phyloP scores from a whole-genome alignment of 768 basidiomycete species.

The Kwoniella dejecticola region DNA sequence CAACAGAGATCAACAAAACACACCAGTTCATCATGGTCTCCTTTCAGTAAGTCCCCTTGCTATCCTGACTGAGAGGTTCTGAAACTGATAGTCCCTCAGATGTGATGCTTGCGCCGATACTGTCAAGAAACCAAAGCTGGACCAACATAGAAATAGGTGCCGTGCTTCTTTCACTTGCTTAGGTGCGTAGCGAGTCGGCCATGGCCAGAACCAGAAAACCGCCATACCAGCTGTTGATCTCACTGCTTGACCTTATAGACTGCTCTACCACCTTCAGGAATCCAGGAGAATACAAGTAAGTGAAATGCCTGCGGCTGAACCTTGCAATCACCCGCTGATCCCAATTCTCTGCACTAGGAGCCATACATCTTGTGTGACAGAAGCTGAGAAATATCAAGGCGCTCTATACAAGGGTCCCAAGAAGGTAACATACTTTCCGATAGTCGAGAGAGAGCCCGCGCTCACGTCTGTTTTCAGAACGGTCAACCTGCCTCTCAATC shows the following conservation, averaged over 20 bases:
- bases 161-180: slow-evolving; percentile 53
- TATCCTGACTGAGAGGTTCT: neutral
- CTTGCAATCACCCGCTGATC: neutral
- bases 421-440: too few relatives aligned
- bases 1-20: too few relatives aligned
- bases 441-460: neutral
- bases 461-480: neutral
- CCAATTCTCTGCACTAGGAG: slow-evolving; percentile 29
- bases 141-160: slow-evolving; percentile 64
- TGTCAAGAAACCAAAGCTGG: slow-evolving; percentile 90
- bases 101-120: slow-evolving; percentile 83
- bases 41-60: slow-evolving; percentile 58
- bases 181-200: slow-evolving; percentile 38
- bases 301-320: neutral
- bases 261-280: slow-evolving; percentile 80
- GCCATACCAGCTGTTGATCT: too few relatives aligned
- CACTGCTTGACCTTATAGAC: slow-evolving; percentile 79
- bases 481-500: slow-evolving; percentile 7
- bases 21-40: slow-evolving; percentile 69
- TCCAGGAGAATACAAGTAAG: slow-evolving; percentile 70
- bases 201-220: too few relatives aligned
- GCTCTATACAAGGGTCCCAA: slow-evolving; percentile 78
- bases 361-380: slow-evolving; percentile 79
- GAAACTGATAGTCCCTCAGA: slow-evolving; percentile 56
- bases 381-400: slow-evolving; percentile 93